phyloP scores from a whole-genome alignment of 139 green algal genomes.

The Coccomyxa sp. region DNA sequence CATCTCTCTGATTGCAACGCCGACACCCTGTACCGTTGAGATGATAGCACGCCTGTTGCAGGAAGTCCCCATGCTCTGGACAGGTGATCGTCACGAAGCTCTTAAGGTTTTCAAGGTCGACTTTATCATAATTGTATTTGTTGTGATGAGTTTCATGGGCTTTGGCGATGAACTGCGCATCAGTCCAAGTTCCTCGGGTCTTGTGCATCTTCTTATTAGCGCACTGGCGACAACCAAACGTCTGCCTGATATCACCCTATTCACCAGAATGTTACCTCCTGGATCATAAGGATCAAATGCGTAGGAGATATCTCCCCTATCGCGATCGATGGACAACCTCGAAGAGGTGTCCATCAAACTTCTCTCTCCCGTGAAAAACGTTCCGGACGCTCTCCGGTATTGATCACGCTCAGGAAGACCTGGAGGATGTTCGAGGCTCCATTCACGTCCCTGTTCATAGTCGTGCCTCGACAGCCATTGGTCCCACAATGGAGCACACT shows the following conservation, averaged over 20 bases:
- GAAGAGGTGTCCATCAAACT: background rate
- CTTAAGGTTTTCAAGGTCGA: background rate
- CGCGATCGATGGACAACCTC: background rate
- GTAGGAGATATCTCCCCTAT: conserved; percentile 1
- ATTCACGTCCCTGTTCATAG: background rate
- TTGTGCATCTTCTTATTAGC: background rate
- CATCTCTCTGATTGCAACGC: background rate
- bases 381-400: background rate
- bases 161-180: background rate
- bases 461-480: background rate
- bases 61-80: background rate
- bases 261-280: background rate
- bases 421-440: background rate
- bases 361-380: background rate
- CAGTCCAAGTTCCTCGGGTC: background rate
- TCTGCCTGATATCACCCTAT: background rate
- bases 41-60: background rate
- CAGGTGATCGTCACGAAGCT: background rate
- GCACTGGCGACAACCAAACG: background rate
- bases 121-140: background rate
- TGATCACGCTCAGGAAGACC: background rate
- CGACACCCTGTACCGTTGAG: background rate
- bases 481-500: background rate
- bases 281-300: background rate
- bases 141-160: background rate